phyloP scores from a whole-genome alignment of 2,329 filamentous ascomycete species.

The Westerdykella ornata region DNA sequence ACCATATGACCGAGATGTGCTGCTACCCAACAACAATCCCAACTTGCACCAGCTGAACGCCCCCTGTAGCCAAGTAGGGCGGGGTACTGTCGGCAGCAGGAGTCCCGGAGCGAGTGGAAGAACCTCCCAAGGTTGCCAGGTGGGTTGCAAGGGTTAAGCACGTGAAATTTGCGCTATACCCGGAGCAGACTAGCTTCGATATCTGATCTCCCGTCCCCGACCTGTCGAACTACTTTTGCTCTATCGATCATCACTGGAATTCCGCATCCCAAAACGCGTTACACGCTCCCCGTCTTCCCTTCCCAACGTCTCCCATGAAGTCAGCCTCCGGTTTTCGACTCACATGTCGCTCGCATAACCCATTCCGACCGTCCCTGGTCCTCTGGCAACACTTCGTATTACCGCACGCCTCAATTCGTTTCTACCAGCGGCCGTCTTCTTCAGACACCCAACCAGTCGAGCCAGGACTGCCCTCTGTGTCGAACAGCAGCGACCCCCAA shows the following conservation, averaged over 20 bases:
- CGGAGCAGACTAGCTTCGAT: no score
- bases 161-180: no score
- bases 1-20: background rate
- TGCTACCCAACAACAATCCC: no score
- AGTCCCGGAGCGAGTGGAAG: no score
- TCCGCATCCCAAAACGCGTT: background rate
- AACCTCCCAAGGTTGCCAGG: no score
- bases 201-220: no score
- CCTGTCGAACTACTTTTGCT: no score
- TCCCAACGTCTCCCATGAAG: background rate
- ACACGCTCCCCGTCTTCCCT: background rate
- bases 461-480: no score
- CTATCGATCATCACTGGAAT: background rate
- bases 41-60: background rate
- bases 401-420: slow-evolving; percentile 4
- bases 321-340: slow-evolving; percentile 12
- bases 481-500: no score
- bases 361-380: slow-evolving; percentile 24
- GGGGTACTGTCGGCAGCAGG: no score
- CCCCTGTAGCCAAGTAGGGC: background rate
- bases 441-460: no score
- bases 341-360: slow-evolving; percentile 29
- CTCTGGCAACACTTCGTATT: slow-evolving; percentile 32
- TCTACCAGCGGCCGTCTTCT: background rate
- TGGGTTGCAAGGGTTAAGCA: no score